Evolutionary conservation across 177 flowering plant species (phyloP).

Genomic region (Tripterygium wilfordii): DNA sequence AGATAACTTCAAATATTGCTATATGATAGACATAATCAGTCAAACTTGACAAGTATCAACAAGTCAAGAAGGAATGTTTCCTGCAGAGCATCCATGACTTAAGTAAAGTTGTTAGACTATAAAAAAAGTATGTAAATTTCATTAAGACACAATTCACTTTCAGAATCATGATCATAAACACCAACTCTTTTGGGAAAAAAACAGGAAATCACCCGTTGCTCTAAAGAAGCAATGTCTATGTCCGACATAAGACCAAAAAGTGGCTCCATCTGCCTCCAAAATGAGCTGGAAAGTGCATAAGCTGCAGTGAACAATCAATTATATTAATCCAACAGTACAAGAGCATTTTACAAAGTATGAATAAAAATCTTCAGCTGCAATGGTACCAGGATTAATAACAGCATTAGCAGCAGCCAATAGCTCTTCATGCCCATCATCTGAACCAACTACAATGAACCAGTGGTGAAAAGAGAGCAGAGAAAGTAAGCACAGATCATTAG

Average conservation of each 20-base stretch:
- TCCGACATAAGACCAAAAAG: constrained; percentile 61
- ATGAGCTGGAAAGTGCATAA: constrained; percentile 46
- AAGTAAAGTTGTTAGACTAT: too few relatives aligned
- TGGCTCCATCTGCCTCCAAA: constrained; percentile 86
- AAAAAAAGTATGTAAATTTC: too few relatives aligned
- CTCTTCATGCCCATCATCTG: constrained; percentile 73
- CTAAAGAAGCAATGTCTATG: constrained; percentile 45
- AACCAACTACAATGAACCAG: background rate
- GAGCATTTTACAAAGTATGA: background rate
- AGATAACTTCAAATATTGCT: too few relatives aligned
- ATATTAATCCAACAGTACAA: constrained; percentile 9
- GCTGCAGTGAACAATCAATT: constrained; percentile 36
- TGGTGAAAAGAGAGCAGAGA: too few relatives aligned
- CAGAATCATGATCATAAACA: too few relatives aligned
- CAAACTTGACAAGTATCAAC: too few relatives aligned
- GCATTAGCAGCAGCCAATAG: constrained; percentile 77
- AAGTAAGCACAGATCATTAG: too few relatives aligned
- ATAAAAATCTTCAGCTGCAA: constrained; percentile 2
- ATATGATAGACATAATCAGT: too few relatives aligned
- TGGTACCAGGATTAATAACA: constrained; percentile 50
- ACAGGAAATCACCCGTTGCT: constrained; percentile 49
- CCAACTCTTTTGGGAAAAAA: too few relatives aligned
- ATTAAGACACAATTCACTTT: too few relatives aligned
- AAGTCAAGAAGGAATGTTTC: too few relatives aligned
- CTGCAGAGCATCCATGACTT: too few relatives aligned